Evolutionary conservation across 768 basidiomycete species (phyloP), one percentile per base, ranked within the genome.

Genomic region (Boletellus ananiceps): DNA sequence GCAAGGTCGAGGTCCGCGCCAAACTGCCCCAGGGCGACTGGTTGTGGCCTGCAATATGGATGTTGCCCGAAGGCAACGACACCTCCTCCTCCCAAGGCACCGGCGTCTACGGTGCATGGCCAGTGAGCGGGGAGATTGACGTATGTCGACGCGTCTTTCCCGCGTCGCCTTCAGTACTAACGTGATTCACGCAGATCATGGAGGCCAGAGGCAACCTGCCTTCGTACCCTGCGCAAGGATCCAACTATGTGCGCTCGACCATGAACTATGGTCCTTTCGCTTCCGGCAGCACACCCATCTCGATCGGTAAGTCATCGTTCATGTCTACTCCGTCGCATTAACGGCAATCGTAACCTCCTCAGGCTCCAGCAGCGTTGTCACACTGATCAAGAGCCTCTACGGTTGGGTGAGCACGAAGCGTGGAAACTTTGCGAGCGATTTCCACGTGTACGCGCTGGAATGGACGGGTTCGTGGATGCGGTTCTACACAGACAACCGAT

Each of bases 201-300:
- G 80, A 69, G 71, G 81, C 69, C 53, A 77, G 72, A 58, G 76
- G 78, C 19, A 80, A 76, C 64, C 58, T 60, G 16, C 69, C 70
- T n/a, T 63, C 66, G 12, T 73, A 78, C 59, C 50, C 66, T 9
- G 69, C 61, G 0, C 70, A 75, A 56, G 77, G 77, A 43, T 61
- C 68, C 48, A 75, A 77, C 63, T 77, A 69, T 52, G 72, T 76
- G 18, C 71, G 82, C 48, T 76, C 81, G 5, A 73, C 79, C 29
- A 68, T 93, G 18, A 82, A 82, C 64, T 93, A 84, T 69, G 90
- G 88, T 2, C 78, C 79, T 33, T 60, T 80, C 8, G 58, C 68
- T 1, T 52, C 59, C 0, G 66, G 66, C 0, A 55, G 43, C 37
- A 53, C 67, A 0, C 59, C 80, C 2, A 57, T 75, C 29, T 62